Base-by-base conservation (phyloP, 1,284 basidiomycete species). In the Xerocomus minutiporus region DNA sequence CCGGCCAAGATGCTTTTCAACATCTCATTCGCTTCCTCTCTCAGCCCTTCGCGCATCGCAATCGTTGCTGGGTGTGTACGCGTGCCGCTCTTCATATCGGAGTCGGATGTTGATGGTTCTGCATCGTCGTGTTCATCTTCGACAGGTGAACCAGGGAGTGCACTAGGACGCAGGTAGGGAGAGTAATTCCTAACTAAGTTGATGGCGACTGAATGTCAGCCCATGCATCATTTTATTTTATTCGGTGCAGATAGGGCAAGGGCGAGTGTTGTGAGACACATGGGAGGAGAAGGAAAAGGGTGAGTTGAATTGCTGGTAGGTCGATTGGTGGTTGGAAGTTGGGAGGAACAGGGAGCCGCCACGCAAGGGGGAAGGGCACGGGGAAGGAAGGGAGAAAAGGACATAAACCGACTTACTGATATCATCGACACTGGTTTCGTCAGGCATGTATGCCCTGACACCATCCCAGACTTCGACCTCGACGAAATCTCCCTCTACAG, bases 181-280 rank as follows among this genome's bases (percentile, higher is more conserved):
- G 90, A 90, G 69, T 93, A 93, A 68, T 93, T 93, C 76, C 80
- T 81, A 77, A 91, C 89, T 89, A 93, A 74, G 81, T 92, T 91
- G 65, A 76, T 79, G 71, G 80, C 79, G 81, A 93, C 90, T 93
- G 75, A 84, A 75, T 86, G 84, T 83, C 79, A 66, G 64, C 71
- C 68, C 62, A 58, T 57, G 46, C 53, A 55, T 56, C 48, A 60
- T 60, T 54, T 61, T 53, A 56, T 56, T 60, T 59, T 57, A 64
- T 56, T 51, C 25, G 51, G 57, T 50, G 57, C 53, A 49, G 58
- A 56, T 58, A 56, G 60, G 59, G 55, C 61, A 52, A n/a, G 55
- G 52, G 44, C 54, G 56, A 53, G 67, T 66, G 65, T 57, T 35
- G 51, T 48, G 46, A 51, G 34, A 51, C 36, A 52, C 41, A 64